A percentile compares a stretch with the other conserved stretches of the same genome.
Evolutionary conservation across 1,284 basidiomycete species (phyloP).

Genomic region (Meira nashicola): DNA sequence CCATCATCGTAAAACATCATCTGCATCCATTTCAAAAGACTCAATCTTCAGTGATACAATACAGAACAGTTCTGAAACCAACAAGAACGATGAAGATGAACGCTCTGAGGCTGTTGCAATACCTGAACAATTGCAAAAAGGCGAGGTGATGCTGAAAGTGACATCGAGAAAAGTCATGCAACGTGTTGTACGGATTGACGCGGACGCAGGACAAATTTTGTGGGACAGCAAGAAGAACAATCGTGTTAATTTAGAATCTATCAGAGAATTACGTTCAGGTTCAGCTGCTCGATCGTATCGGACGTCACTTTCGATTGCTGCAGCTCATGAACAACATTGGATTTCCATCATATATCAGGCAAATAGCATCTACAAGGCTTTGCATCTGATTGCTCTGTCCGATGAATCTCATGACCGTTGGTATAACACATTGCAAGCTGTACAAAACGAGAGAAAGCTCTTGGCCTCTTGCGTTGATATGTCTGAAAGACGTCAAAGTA

Average conservation of each 20-base stretch:
- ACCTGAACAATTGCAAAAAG: conserved; percentile 23
- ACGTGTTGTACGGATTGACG: conserved; percentile 68
- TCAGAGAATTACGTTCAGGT: conserved; percentile 83
- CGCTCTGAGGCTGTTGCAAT: conserved; percentile 7
- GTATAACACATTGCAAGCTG: conserved; percentile 55
- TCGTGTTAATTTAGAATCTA: conserved; percentile 74
- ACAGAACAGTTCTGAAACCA: neutral
- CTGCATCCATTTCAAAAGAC: neutral
- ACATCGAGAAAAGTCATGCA: conserved; percentile 76
- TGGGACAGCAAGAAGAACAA: conserved; percentile 72
- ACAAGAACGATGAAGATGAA: neutral
- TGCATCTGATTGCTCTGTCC: conserved; percentile 78
- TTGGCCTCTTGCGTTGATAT: conserved; percentile 30
- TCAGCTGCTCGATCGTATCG: conserved; percentile 72
- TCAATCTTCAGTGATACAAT: neutral
- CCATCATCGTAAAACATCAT: neutral
- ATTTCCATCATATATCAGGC: conserved; percentile 72
- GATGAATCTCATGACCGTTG: conserved; percentile 63
- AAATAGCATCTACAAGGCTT: conserved; percentile 78
- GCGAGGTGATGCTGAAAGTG: conserved; percentile 71
- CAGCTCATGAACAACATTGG: conserved; percentile 60
- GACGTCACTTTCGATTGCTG: conserved; percentile 63
- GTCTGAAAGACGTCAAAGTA: conserved; percentile 63
- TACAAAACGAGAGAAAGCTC: conserved; percentile 51
- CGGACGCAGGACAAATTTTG: conserved; percentile 72